Evolutionary conservation across 2,329 filamentous ascomycete genomes (phyloP), one percentile per base, ranked within the genome.

Genomic region (Aspergillus clavatus): DNA sequence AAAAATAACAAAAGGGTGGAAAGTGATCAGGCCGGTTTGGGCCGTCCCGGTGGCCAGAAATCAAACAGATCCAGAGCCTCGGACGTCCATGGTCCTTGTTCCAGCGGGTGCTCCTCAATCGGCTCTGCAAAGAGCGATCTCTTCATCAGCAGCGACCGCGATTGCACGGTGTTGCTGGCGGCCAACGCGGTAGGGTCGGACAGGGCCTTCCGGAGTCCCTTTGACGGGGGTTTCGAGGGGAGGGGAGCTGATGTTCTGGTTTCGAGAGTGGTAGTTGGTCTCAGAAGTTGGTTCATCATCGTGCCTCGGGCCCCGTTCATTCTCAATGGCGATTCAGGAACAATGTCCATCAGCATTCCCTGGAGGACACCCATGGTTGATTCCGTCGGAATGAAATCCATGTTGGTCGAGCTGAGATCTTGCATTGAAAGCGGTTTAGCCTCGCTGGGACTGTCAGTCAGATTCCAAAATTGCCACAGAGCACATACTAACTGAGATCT

Each of bases 41-140:
- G 53, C 39, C 63, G 57, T n/a, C 60, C 66, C 5, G 61, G 60
- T 12, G 69, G 69, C 69, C 69, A 71, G 49, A 66, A 71, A 36
- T 71, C 68, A 51, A 71, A 71, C 16, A 72, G 54, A 53, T 71
- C 66, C 21, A 68, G 53, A 11, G 69, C 69, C 48, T 72, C 69
- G 0, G 57, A 55, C 4, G 69, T 71, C 69, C 69, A 72, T 0
- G 69, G 68, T 0, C 69, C 69, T 46, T 65, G 55, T 33, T 68
- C 66, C 5, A 46, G 31, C 7, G 38, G 45, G 16, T 48, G 50
- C 7, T 54, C 47, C 19, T 56, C 51, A 12, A 56, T 52, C 10
- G 40, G 19, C 2, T 36, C 14, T 7, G 46, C 41, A 35, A 54
- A 55, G 3, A 56, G 48, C 7, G 57, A 50, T 19, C 46, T 52